Percentiles rank a stretch among this genome's conserved stretches.
Conservation (phyloP, 1,284 basidiomycete genomes). For the Tilletia horrida region DNA sequence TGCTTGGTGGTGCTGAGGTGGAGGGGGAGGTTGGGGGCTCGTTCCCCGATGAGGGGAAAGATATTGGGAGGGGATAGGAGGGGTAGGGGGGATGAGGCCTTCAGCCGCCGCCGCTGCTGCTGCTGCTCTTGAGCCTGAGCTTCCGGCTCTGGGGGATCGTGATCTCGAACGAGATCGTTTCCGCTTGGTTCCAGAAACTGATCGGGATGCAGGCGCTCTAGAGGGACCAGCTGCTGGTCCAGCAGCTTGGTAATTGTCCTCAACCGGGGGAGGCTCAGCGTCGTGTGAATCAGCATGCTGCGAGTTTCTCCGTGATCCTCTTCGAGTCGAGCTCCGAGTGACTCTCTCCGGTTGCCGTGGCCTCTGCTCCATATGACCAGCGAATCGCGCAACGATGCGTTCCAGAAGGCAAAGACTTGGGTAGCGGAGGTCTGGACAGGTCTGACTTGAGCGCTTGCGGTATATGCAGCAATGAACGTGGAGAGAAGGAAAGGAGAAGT, state of each 20-base stretch:
- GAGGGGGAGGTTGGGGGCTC: too few relatives aligned
- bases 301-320: neutral
- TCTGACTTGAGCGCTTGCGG: too few relatives aligned
- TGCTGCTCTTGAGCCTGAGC: neutral
- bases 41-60: neutral
- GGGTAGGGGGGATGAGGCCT: neutral
- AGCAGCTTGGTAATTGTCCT: too few relatives aligned
- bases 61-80: neutral
- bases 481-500: too few relatives aligned
- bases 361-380: neutral
- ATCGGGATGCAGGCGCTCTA: neutral
- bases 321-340: neutral
- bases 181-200: neutral
- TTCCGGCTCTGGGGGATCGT: neutral
- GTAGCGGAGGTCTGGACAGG: too few relatives aligned
- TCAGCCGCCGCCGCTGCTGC: neutral
- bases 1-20: too few relatives aligned
- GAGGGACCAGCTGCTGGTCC: neutral
- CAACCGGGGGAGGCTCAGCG: too few relatives aligned
- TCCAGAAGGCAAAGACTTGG: too few relatives aligned
- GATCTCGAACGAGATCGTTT: conserved; percentile 1
- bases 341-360: neutral
- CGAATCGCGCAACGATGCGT: too few relatives aligned
- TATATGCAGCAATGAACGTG: too few relatives aligned
- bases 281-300: too few relatives aligned